Base-by-base conservation (phyloP, 1,284 basidiomycete species). In the Coniferiporia weirii region DNA sequence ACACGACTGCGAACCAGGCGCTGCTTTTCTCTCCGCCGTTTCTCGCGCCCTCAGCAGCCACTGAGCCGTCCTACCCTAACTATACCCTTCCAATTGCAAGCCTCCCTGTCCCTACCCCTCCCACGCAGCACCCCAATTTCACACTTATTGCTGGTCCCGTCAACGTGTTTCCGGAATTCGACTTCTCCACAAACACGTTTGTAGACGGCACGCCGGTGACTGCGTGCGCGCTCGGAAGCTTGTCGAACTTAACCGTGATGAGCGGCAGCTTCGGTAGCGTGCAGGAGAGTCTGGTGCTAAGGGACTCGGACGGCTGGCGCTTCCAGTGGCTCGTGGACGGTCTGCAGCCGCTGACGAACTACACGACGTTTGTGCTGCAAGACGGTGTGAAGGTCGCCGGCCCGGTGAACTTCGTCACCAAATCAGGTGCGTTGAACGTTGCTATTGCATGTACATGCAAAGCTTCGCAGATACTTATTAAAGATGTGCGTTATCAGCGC, bases 21-120 rank as follows among this genome's bases (percentile, higher is more conserved):
- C 72, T 95, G n/a, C 67, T 94, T 12, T 91, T 91, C 70, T 93
- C 91, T 0, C 82, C 84, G 0, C 70, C 83, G 0, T 82, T 87
- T 53, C 71, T 74, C 17, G 65, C 70, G 4, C 64, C 67, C 12
- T 65, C 56, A 34, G 46, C 69, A 1, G 55, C 64, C 0, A 68
- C 38, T 3, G 38, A 75, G 53, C 88, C 88, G 0, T 72, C 72
- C 10, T 95, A 83, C 67, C 92, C 92, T 7, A 93, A 93, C 67
- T 95, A 92, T 70, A 89, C 87, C 0, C 79, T 95, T 0, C 84
- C 87, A 1, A 64, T 74, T 0, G 82, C 85, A 0, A 82, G 85
- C 64, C 66, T 80, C 12, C 72, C 80, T 0, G 65, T 76, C n/a
- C 79, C 82, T 0, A 53, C 72, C 0, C 68, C 69, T 1, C 75